Percentiles rank a stretch among this genome's conserved stretches.
These are phyloP conservation scores for Scedosporium minutisporum DNA, from an alignment of 2,329 filamentous ascomycete genomes.

Conservation along the genomic window DNA sequence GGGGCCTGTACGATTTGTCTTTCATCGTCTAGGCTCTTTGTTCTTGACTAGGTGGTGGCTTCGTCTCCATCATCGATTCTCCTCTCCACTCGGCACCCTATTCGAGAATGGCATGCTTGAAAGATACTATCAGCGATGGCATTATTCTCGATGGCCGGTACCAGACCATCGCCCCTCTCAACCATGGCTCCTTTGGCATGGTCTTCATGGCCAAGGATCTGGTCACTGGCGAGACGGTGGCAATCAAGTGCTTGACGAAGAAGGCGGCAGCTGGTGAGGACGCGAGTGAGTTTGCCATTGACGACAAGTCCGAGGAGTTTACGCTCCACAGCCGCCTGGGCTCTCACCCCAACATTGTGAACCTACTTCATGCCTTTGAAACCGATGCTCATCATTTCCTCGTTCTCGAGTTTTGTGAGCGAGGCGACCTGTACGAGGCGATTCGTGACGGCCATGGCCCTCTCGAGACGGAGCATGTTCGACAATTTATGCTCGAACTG, in stretches of 20 bases:
- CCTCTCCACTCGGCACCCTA: conserved; percentile 15
- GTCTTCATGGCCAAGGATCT: conserved; percentile 87
- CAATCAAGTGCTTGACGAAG: conserved; percentile 95
- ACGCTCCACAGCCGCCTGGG: conserved; percentile 71
- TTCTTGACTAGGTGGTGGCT: not conserved
- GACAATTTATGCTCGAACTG: conserved; percentile 93
- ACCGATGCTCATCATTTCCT: conserved; percentile 83
- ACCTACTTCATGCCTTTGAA: conserved; percentile 83
- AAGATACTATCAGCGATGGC: conserved; percentile 69
- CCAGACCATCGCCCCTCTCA: conserved; percentile 84
- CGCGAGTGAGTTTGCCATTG: conserved; percentile 58
- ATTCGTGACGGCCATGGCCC: conserved; percentile 84
- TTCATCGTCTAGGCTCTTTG: not conserved
- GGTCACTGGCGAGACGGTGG: conserved; percentile 67
- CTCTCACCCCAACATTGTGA: conserved; percentile 85
- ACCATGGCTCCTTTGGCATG: conserved; percentile 98
- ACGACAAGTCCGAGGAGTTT: conserved; percentile 75
- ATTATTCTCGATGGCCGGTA: conserved; percentile 82
- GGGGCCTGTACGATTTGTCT: not conserved
- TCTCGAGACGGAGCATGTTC: conserved; percentile 89
- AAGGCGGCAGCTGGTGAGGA: conserved; percentile 51
- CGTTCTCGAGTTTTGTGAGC: conserved; percentile 89
- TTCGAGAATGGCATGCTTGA: conserved; percentile 68
- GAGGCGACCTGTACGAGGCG: conserved; percentile 94
- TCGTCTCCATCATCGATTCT: conserved; percentile 9